Conservation (phyloP, 805 yeast species). For the Aciculoconidium aculeatum region DNA sequence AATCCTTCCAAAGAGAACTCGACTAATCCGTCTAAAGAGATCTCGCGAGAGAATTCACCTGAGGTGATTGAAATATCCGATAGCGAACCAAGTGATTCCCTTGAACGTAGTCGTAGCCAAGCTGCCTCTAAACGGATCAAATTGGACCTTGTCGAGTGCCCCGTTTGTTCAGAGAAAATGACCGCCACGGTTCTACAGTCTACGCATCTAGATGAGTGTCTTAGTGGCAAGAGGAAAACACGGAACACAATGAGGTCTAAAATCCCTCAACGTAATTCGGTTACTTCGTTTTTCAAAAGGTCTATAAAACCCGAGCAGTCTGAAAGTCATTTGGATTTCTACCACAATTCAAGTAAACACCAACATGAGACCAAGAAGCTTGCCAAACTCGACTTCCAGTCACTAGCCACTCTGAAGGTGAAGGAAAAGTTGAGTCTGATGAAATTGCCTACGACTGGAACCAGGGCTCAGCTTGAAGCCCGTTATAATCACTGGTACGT, state of each 20-base stretch:
- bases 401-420: conserved; percentile 53
- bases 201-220: conserved; percentile 58
- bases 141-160: conserved; percentile 56
- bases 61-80: conserved; percentile 15
- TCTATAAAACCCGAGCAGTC: conserved; percentile 5
- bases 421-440: conserved; percentile 52
- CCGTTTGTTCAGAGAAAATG: conserved; percentile 56
- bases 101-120: no score
- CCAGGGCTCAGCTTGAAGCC: conserved; percentile 55
- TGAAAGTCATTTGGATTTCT: conserved; percentile 21
- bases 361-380: conserved; percentile 33
- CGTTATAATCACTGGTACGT: conserved; percentile 75
- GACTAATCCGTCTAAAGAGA: conserved; percentile 3
- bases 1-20: conserved; percentile 3
- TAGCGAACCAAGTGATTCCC: no score
- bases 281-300: conserved; percentile 29
- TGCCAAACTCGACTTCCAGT: conserved; percentile 59
- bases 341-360: conserved; percentile 25
- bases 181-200: conserved; percentile 51
- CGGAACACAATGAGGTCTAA: conserved; percentile 1
- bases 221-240: conserved; percentile 26
- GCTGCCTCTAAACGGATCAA: no score
- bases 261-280: conserved; percentile 11
- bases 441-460: conserved; percentile 58
- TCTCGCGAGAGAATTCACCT: conserved; percentile 3